Evolutionary conservation across 2,329 filamentous ascomycete species (phyloP), one percentile per base, ranked within the genome.

Genomic region (Colletotrichum acutatum): DNA sequence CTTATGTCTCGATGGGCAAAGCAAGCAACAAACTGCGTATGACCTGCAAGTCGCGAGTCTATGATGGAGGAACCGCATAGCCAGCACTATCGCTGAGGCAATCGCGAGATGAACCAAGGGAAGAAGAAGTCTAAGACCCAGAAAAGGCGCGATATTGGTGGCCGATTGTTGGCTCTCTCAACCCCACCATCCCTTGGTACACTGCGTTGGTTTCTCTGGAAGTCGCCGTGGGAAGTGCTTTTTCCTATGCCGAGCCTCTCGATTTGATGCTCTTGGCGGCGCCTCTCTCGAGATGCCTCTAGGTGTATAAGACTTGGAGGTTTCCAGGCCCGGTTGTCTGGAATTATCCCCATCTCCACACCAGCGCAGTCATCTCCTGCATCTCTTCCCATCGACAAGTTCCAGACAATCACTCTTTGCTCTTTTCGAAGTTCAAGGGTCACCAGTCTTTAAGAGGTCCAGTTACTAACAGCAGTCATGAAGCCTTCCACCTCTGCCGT

Each of bases 31-130:
- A 12, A 9, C 30, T 49, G 60, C 49, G 53, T 57, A 42, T n/a
- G 24, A 60, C 58, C n/a, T 30, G n/a, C 14, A 9, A 19, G 22
- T 56, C 6, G 7, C 30, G 4, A 26, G 16, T 42, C 62, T 26
- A 49, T 32, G 54, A 49, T 59, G 32, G 49, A 57, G 30, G n/a
- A 16, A 30, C 66, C 53, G 60, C 49, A 61, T 52, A 54, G 54
- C 30, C 70, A 16, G 32, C 32, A 73, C 54, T 71, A 73, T 73
- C 46, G 46, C 24, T 66, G 71, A 71, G 34, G 71, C 66, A 72
- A 73, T 73, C 53, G 61, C 71, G 66, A 73, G 56, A 73, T 73
- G 71, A 62, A n/a, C 67, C 66, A 73, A 73, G 71, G 71, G 71
- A 73, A 70, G 53, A 49, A 66, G 66, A 61, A 66, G 60, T 71